These are phyloP conservation scores for Penicillium sp. DNA, from an alignment of 2,329 filamentous ascomycete genomes.

Conservation along the genomic window DNA sequence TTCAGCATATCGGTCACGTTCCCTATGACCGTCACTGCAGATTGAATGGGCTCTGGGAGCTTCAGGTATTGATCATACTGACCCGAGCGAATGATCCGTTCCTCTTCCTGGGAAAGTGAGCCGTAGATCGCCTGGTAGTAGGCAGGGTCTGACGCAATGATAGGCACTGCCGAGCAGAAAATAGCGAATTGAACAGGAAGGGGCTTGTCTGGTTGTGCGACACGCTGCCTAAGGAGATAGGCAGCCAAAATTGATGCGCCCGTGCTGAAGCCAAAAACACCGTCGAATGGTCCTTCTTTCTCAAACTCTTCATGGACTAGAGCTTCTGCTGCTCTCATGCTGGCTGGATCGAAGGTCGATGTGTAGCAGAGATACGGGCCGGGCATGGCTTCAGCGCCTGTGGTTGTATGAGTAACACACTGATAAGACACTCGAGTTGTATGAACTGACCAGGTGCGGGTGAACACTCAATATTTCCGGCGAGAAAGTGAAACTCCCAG, in stretches of 20 bases:
- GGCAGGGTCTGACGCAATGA: neutral
- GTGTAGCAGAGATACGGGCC: conserved; percentile 19
- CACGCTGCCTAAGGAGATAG: conserved; percentile 18
- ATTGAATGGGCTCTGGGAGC: conserved; percentile 4
- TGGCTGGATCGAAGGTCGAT: conserved; percentile 3
- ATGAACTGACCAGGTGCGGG: conserved; percentile 2
- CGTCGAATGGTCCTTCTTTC: conserved; percentile 29
- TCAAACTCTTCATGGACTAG: conserved; percentile 18
- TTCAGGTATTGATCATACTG: neutral
- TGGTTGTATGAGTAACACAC: neutral
- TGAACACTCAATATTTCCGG: conserved; percentile 4
- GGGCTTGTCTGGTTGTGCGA: conserved; percentile 6
- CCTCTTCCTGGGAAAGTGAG: conserved; percentile 3
- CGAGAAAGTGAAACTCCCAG: conserved; percentile 16
- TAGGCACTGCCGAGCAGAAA: conserved; percentile 14
- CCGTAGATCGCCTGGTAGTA: conserved; percentile 2
- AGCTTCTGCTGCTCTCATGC: conserved; percentile 10
- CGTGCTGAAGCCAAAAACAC: conserved; percentile 28
- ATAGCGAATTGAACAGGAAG: conserved; percentile 25
- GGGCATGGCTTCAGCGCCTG: conserved; percentile 2
- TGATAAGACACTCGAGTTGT: neutral
- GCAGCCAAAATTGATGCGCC: conserved; percentile 19
- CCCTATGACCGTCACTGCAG: neutral
- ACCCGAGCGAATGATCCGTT: conserved; percentile 4
- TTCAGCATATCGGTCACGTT: neutral